A percentile compares a stretch with the other conserved stretches of the same genome.
phyloP scores from a whole-genome alignment of 129 eudicot genomes.

The Logfia minima region DNA sequence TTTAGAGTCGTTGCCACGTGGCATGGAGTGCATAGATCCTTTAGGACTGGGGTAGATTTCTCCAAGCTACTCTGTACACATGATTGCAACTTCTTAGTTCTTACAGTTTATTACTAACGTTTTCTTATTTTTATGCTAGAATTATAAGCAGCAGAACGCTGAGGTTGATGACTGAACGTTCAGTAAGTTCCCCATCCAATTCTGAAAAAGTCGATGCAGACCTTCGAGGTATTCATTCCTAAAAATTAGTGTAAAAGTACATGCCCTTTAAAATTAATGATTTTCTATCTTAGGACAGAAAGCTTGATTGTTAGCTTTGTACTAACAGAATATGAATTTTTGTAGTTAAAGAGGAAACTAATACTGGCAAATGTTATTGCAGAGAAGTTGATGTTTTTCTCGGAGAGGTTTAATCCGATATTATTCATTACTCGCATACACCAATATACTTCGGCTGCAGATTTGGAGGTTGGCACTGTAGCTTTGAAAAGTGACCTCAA shows the following conservation, averaged over 20 bases:
- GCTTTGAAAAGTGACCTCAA: constrained; percentile 72
- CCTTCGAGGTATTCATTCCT: constrained; percentile 59
- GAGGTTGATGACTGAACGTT: constrained; percentile 61
- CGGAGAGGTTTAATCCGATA: constrained; percentile 83
- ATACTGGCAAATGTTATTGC: constrained; percentile 32
- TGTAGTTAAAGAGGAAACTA: neutral
- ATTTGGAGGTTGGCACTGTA: constrained; percentile 74
- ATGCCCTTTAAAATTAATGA: neutral
- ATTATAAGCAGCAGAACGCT: constrained; percentile 78
- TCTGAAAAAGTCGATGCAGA: constrained; percentile 57
- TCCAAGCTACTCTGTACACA: neutral
- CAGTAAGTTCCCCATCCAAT: constrained; percentile 56
- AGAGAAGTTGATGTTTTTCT: constrained; percentile 81
- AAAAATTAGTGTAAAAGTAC: neutral
- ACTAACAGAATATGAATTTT: neutral
- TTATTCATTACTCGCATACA: constrained; percentile 78
- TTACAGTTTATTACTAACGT: constrained; percentile 28
- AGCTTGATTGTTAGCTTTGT: neutral
- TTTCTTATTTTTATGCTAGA: constrained; percentile 40
- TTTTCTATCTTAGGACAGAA: neutral
- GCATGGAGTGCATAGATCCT: constrained; percentile 94
- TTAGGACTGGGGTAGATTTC: constrained; percentile 73
- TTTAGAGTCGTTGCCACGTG: constrained; percentile 84
- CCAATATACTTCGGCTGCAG: constrained; percentile 74
- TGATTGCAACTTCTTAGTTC: neutral